Evolutionary conservation across 2,329 filamentous ascomycete species (phyloP), one percentile per base, ranked within the genome.

Genomic region (Penicillium rolfsii): DNA sequence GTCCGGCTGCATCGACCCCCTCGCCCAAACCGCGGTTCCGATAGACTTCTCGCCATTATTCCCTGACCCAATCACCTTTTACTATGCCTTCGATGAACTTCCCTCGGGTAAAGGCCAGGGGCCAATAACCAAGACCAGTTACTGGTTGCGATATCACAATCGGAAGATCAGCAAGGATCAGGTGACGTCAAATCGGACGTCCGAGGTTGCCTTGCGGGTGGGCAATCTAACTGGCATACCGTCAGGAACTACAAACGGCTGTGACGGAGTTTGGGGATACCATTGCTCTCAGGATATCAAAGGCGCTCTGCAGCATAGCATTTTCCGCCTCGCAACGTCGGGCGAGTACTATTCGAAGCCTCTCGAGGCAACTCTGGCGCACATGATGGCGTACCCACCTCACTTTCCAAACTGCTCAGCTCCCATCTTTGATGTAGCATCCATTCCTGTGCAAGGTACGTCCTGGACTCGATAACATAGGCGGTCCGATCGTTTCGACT

Each of bases 151-250:
- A 52, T 77, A 77, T 57, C 65, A 70, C n/a, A 62, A 67, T 40
- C 53, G 59, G 7, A 63, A 68, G 2, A 62, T 77, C 60, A 67
- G 73, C 52, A 67, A 62, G 7, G 64, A 67, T 11, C 67, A 67
- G 33, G 68, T 75, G 45, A 60, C 70, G 45, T 58, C 64, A 5
- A 78, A 78, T 58, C 71, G 72, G 45, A 78, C 76, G 2, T 74
- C 73, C 6, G 76, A 78, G 41, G 57, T 77, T 26, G 74, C 70
- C 6, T 59, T 78, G 41, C 74, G 75, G 11, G 64, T 77, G 16
- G 75, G 74, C 0, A 77, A 78, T 54, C 28, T 77, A 24, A 75
- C 73, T 3, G 75, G 72, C n/a, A 72, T 67, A 12, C 73, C 74
- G 4, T 69, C 67, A 3, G 74, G 74, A 1, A 52, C 45, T 5